Percentiles rank a stretch among this genome's conserved stretches.
These are phyloP conservation scores for Aspergillus sp. DNA, from an alignment of 2,329 filamentous ascomycete species.

Conservation along the genomic window DNA sequence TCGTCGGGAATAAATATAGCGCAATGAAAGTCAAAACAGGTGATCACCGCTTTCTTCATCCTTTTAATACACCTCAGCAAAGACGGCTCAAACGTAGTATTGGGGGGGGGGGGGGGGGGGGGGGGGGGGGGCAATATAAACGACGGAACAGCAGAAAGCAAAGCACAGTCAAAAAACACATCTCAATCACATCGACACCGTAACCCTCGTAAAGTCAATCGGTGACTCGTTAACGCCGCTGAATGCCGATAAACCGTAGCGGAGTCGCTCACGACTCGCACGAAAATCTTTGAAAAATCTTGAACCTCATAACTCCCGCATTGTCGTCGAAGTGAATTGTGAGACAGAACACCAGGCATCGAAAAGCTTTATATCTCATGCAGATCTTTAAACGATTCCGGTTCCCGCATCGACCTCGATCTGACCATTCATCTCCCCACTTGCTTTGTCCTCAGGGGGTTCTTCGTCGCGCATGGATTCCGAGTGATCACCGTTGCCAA, in stretches of 20 bases:
- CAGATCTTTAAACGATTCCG: constrained; percentile 6
- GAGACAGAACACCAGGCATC: background rate
- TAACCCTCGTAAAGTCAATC: constrained; percentile 15
- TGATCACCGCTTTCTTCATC: background rate
- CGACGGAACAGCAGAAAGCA: constrained; percentile 11
- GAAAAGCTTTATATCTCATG: background rate
- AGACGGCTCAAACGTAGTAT: constrained; percentile 11
- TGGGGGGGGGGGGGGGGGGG: too few relatives aligned
- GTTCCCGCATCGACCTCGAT: constrained; percentile 7
- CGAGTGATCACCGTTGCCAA: constrained; percentile 35
- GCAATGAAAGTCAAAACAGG: constrained; percentile 5
- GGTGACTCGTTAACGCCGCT: constrained; percentile 9
- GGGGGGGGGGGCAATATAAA: constrained; percentile 11
- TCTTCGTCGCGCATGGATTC: constrained; percentile 27
- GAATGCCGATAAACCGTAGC: constrained; percentile 8
- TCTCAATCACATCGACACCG: constrained; percentile 13
- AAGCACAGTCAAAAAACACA: constrained; percentile 7
- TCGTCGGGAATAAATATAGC: constrained; percentile 10
- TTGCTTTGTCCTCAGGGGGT: constrained; percentile 19
- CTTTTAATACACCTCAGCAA: constrained; percentile 4
- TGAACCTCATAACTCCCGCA: background rate
- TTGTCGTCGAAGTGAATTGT: background rate
- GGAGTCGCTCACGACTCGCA: constrained; percentile 1
- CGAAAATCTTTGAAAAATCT: background rate
- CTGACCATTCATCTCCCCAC: constrained; percentile 22